Base-by-base conservation (phyloP, 257 asterid species). In the Marsdenia floribunda region DNA sequence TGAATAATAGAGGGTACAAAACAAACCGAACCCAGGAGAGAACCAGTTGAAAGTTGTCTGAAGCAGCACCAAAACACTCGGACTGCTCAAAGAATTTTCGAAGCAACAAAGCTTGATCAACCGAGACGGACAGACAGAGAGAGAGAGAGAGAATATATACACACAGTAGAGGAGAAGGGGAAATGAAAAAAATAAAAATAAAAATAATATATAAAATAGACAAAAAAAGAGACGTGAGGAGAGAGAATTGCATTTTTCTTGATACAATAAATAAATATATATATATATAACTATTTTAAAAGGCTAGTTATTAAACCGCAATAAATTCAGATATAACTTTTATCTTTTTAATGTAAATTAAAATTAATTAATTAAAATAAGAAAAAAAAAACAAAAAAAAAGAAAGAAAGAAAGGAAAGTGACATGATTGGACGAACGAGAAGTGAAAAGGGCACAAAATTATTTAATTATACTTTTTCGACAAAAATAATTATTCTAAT, bases 341-440 rank as follows among this genome's bases (percentile, higher is more conserved):
- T 14, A 4, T 49, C 18, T 3, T 49, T 49, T 2, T 13, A 49
- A 49, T 13, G 54, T 49, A 13, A 3, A 49, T 49, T 44, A 44
- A 44, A 44, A 44, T 44, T n/a, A n/a, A n/a, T n/a, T n/a, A n/a
- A n/a, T n/a, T n/a, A n/a, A n/a, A n/a, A n/a, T n/a, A n/a, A n/a
- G n/a, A n/a, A n/a, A n/a, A n/a, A n/a, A n/a, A n/a, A n/a, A n/a
- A n/a, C n/a, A n/a, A 50, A 50, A 16, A 15, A 14, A 2, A 11
- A 13, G 14, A 14, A 52, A 14, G 2, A 6, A 49, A 10, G 66
- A 0, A 38, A 22, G 5, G 24, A 42, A 60, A 76, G 68, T 0
- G 49, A 61, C 44, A 63, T 77, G 73, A 77, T 77, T 77, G 80
- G 76, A 60, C 26, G 68, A 63, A 63, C 71, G 33, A 16, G 57